A percentile compares a stretch with the other conserved stretches of the same genome.
These are phyloP conservation scores for Phialocephala subalpina DNA, from an alignment of 2,329 filamentous ascomycete species.

Conservation along the genomic window DNA sequence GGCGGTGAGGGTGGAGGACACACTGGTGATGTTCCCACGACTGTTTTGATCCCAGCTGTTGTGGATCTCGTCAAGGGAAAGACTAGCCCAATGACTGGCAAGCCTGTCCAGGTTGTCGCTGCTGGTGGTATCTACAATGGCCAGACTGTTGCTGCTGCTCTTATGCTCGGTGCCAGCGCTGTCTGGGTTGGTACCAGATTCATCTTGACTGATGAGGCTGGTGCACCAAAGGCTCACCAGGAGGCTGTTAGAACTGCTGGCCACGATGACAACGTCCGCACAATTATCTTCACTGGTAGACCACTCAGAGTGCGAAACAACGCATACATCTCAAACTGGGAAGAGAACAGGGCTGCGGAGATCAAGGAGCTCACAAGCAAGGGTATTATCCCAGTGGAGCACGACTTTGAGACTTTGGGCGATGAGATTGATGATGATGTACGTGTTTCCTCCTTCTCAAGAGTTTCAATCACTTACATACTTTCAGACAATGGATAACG, in stretches of 20 bases:
- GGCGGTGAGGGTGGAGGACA: conserved; percentile 97
- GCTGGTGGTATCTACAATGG: conserved; percentile 96
- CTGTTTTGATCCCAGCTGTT: conserved; percentile 88
- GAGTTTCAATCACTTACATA: conserved; percentile 44
- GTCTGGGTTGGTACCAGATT: conserved; percentile 99
- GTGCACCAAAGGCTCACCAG: conserved; percentile 92
- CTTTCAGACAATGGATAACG: conserved; percentile 81
- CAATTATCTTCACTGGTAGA: conserved; percentile 97
- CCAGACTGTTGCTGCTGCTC: conserved; percentile 84
- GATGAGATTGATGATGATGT: conserved; percentile 67
- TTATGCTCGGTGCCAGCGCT: conserved; percentile 90
- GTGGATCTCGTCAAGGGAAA: conserved; percentile 81
- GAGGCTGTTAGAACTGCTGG: conserved; percentile 91
- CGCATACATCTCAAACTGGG: conserved; percentile 94
- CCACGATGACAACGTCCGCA: conserved; percentile 96
- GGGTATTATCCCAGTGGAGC: conserved; percentile 92
- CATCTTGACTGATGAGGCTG: conserved; percentile 92
- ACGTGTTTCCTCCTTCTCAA: neutral
- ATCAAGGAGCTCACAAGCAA: conserved; percentile 91
- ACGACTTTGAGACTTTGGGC: conserved; percentile 88
- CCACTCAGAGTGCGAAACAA: conserved; percentile 94
- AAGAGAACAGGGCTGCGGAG: conserved; percentile 87
- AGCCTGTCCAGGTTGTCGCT: conserved; percentile 89
- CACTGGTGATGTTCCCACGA: conserved; percentile 92
- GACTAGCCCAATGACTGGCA: conserved; percentile 86